Evolutionary conservation across 257 asterid genomes (phyloP), one percentile per base, ranked within the genome.

Genomic region (Solanum habrochaites): DNA sequence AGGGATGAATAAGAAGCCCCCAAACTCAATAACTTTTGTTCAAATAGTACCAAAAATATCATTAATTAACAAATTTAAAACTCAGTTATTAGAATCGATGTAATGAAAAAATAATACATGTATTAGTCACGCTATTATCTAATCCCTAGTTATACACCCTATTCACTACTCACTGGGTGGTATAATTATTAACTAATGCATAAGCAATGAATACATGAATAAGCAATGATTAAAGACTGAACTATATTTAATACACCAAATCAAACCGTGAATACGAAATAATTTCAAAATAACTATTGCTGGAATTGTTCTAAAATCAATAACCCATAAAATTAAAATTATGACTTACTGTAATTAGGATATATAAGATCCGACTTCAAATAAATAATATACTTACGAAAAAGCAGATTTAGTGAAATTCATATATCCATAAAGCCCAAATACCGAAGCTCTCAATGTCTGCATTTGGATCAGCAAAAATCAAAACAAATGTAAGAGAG

Each of bases 381-480:
- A 81, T 64, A 21, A 75, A 6, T 20, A 67, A 9, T 42, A 64
- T 87, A 88, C 98, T 92, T 90, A 95, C 98, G 86, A 2, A 69
- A 91, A 96, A 64, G 93, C 98, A 66, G 95, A 89, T 90, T 94
- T 95, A 86, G 98, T 95, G 93, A 96, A 96, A 90, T 95, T 92
- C 89, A 92, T 88, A 94, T 91, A 96, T 32, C 98, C 99, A 88
- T 90, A 95, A 9, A 93, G 11, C 89, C 98, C 98, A 93, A 95
- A 96, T 56, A 94, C 89, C 15, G 93, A 69, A 86, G 96, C 42
- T 87, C 98, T 91, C 98, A 97, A 95, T 74, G 98, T 81, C 99
- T 94, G 95, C 27, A 83, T 58, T 88, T 81, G 75, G 81, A 73
- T 25, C 85, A 77, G 11, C 40, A 77, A 25, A 49, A 15, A 21